These are phyloP conservation scores for Haplosporangium sp. DNA, from an alignment of 371 early-diverging fungal genomes.

Conservation along the genomic window DNA sequence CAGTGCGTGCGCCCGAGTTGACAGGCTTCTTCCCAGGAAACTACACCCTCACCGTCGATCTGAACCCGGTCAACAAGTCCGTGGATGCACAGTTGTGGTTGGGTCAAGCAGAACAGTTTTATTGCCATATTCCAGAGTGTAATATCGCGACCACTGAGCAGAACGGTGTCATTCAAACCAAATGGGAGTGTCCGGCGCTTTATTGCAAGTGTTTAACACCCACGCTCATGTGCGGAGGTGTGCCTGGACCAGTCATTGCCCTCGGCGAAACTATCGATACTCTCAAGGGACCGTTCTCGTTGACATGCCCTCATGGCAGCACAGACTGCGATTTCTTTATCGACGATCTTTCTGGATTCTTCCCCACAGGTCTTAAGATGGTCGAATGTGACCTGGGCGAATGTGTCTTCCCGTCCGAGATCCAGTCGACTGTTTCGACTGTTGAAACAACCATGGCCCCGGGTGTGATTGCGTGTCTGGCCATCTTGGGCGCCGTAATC, in stretches of 20 bases:
- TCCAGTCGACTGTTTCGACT: constrained; percentile 16
- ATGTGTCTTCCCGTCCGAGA: constrained; percentile 50
- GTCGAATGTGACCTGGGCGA: constrained; percentile 42
- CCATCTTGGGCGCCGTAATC: constrained; percentile 32
- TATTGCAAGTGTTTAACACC: constrained; percentile 29
- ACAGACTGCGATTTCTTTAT: constrained; percentile 30
- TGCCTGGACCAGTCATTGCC: constrained; percentile 25
- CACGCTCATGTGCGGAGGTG: constrained; percentile 43
- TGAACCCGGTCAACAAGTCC: constrained; percentile 31
- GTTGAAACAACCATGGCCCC: constrained; percentile 23
- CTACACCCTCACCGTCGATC: constrained; percentile 30
- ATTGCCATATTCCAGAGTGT: constrained; percentile 23
- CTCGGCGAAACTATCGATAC: constrained; percentile 15
- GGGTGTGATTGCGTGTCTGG: constrained; percentile 40
- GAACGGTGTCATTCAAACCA: constrained; percentile 17
- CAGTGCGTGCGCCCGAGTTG: constrained; percentile 21
- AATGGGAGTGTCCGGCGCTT: constrained; percentile 35
- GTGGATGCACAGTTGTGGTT: constrained; percentile 40
- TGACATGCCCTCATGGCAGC: constrained; percentile 42
- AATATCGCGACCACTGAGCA: constrained; percentile 15
- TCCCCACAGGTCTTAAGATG: constrained; percentile 47
- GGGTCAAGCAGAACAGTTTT: constrained; percentile 37
- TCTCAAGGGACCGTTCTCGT: constrained; percentile 38
- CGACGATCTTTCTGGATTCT: constrained; percentile 36
- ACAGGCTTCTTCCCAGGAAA: constrained; percentile 30